Base-by-base conservation (phyloP, 177 flowering plant species). In the Vitis hybrid region DNA sequence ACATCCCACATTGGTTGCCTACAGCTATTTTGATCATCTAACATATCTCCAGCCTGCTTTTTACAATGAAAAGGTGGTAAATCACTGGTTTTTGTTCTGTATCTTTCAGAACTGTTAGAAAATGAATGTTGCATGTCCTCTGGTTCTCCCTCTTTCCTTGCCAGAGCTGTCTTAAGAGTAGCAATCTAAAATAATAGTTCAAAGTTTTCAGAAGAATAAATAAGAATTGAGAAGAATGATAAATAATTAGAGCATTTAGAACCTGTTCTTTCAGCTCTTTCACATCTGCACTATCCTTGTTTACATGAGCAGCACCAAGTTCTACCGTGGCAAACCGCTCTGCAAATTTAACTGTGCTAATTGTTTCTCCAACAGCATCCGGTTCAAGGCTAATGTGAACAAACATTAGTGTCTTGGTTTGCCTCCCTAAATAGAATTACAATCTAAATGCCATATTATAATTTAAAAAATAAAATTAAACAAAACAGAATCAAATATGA, bases 211-310 rank as follows among this genome's bases (percentile, higher is more conserved):
- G 5, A 29, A 50, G 39, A 6, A 50, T 1, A 26, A 3, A 2
- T 50, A 18, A 13, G 5, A 39, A 39, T 5, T 20, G 48, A 48
- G 10, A 56, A 69, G 16, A 26, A 73, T 19, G 4, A 19, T 2
- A 56, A 20, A n/a, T 10, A 64, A 64, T n/a, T 18, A 67, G 26
- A 20, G 14, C 15, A 16, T 39, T 22, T 31, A 49, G 20, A 69
- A 92, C 98, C 95, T 94, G 97, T 70, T 92, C 97, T 79, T 84
- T 90, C 65, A 94, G 88, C 79, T 94, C 97, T 72, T 83, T 92
- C 29, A 92, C 92, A 72, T 94, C 97, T 55, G 82, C 65, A 77
- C 77, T 75, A 13, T 92, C 95, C 80, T 87, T 94, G 81, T 94
- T 90, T 65, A 86, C 83, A 70, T 77, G 81, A 10, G 98, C 97